A percentile compares a stretch with the other conserved stretches of the same genome.
Evolutionary conservation across 257 asterid species (phyloP).

Genomic region (Mentha longifolia): DNA sequence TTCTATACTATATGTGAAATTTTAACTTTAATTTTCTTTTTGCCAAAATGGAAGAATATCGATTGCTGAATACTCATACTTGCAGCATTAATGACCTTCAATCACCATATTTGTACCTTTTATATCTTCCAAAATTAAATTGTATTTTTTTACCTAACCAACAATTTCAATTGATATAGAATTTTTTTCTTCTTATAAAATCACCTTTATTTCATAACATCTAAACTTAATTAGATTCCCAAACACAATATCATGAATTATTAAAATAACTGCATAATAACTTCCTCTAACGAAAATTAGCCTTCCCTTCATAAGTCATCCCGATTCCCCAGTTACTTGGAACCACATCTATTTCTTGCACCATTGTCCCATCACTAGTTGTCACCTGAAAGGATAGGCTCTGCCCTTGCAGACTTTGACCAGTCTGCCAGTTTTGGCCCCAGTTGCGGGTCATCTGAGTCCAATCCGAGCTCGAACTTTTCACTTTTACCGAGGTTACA

Average conservation of each 20-base stretch:
- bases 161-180: too few relatives aligned
- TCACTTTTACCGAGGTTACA: conserved; percentile 32
- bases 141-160: too few relatives aligned
- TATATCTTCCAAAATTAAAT: too few relatives aligned
- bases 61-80: too few relatives aligned
- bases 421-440: conserved; percentile 50
- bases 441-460: conserved; percentile 37
- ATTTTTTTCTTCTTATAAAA: not conserved
- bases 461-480: conserved; percentile 38
- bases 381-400: conserved; percentile 33
- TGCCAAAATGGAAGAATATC: too few relatives aligned
- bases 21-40: too few relatives aligned
- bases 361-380: conserved; percentile 33
- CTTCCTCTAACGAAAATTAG: conserved; percentile 13
- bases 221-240: not conserved
- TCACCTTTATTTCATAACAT: not conserved
- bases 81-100: too few relatives aligned
- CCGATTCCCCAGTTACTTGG: conserved; percentile 34
- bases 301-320: conserved; percentile 19
- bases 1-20: too few relatives aligned
- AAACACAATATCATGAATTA: too few relatives aligned
- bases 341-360: conserved; percentile 25
- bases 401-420: conserved; percentile 7
- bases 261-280: not conserved
- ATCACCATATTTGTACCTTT: fast-evolving